Percentiles rank a stretch among this genome's conserved stretches.
Conservation (phyloP, 768 basidiomycete species). For the Termitomyces sp. region DNA sequence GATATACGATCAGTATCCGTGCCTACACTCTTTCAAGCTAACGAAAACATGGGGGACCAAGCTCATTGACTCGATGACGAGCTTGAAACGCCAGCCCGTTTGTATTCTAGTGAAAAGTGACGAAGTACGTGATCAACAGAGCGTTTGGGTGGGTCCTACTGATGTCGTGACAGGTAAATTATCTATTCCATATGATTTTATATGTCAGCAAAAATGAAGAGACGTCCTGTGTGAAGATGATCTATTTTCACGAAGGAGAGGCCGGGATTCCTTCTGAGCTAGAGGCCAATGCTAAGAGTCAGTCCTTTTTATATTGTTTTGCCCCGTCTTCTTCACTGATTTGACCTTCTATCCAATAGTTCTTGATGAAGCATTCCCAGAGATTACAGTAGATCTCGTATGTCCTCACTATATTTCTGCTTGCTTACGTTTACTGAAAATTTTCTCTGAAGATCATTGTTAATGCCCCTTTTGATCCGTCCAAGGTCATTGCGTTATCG, state of each 20-base stretch:
- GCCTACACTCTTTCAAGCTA: slow-evolving; percentile 34
- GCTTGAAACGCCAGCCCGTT: slow-evolving; percentile 48
- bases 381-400: slow-evolving; percentile 61
- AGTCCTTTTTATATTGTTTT: neutral
- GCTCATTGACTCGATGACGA: slow-evolving; percentile 42
- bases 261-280: slow-evolving; percentile 61
- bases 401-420: slow-evolving; percentile 8
- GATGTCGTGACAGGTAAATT: slow-evolving; percentile 48
- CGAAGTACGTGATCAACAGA: slow-evolving; percentile 41
- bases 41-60: slow-evolving; percentile 39
- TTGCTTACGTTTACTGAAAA: neutral
- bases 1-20: slow-evolving; percentile 58
- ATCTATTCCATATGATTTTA: slow-evolving; percentile 57
- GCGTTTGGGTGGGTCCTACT: neutral
- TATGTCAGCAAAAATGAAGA: slow-evolving; percentile 70
- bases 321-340: neutral
- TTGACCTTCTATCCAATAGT: slow-evolving; percentile 24
- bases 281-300: slow-evolving; percentile 66
- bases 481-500: slow-evolving; percentile 44
- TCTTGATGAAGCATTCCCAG: slow-evolving; percentile 61
- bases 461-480: slow-evolving; percentile 38
- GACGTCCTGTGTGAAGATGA: slow-evolving; percentile 63
- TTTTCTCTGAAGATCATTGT: slow-evolving; percentile 37
- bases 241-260: slow-evolving; percentile 58
- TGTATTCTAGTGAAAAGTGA: slow-evolving; percentile 62